Base-by-base conservation (phyloP, 129 eudicot species). In the Centrapalus pauciflorus region DNA sequence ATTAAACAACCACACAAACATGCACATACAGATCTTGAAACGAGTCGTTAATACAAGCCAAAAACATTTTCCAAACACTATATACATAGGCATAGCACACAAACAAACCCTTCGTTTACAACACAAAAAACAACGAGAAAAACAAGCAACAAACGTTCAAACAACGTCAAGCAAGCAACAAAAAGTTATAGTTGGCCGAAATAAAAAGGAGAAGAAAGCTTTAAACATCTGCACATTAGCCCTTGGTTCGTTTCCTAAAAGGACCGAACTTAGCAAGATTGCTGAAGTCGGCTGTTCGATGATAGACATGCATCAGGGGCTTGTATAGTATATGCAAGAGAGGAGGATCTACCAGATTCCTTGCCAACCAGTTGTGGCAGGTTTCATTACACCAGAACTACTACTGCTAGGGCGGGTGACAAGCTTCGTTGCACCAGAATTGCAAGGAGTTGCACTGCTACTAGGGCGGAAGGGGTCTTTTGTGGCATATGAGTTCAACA, bases 381-480 rank as follows among this genome's bases (percentile, higher is more conserved):
- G 85, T 72, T 85, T 88, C 84, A 80, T 71, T 21, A 84, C 76
- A 57, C 88, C 82, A 7, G 81, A 71, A 35, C 72, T 37, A 26
- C 93, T 85, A 30, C 85, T 87, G 35, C 89, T 80, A 40, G 85
- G 84, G 33, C 72, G 79, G 32, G 76, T 82, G 20, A 85, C 74
- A 3, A 87, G 85, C 75, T 85, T 88, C 84, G 77, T 71, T 21
- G 86, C 76, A 57, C 88, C 82, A 7, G 81, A 71, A 35, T 70
- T 37, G 51, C 81, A 80, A 28, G 89, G 89, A 75, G 89, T 84
- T 17, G 75, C 77, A 26, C 93, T 85, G 37, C 85, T 87, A 30
- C 89, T 80, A 40, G 85, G 84, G 33, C 72, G 79, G 32, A 89
- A 87, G 68, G 86, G 72, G 35, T 82, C 89, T 67, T 88, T 89